Percentiles rank a stretch among this genome's conserved stretches.
Evolutionary conservation across 73 alveolate species (phyloP).

Genomic region (Stentor roeselii): DNA sequence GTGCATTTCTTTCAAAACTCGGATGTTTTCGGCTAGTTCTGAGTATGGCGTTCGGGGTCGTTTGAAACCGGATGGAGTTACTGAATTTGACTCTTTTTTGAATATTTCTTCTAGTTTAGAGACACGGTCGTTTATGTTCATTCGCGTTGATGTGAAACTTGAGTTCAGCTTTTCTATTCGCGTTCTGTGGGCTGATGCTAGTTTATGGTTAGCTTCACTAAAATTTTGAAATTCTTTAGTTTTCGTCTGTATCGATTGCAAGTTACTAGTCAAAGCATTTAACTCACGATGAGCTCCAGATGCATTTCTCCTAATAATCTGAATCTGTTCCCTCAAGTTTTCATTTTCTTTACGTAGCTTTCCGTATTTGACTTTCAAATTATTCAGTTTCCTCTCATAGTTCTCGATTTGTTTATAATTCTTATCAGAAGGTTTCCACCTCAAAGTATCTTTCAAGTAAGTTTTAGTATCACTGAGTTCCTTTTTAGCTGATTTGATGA

Average conservation of each 20-base stretch:
- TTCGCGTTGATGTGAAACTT: not conserved
- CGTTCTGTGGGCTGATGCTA: not conserved
- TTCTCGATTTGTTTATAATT: not conserved
- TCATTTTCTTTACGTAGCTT: not conserved
- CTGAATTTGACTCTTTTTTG: not conserved
- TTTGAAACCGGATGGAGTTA: not conserved
- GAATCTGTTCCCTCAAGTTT: not conserved
- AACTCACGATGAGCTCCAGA: conserved; percentile 7
- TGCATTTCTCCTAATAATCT: not conserved
- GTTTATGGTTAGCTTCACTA: not conserved
- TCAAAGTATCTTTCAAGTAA: not conserved
- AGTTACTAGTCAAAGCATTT: not conserved
- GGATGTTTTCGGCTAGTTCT: not conserved
- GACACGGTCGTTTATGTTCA: not conserved
- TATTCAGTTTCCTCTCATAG: not conserved
- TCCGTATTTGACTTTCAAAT: not conserved
- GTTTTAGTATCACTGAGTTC: not conserved
- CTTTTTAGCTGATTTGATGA: not conserved
- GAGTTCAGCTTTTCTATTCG: not conserved
- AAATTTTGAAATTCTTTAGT: not conserved
- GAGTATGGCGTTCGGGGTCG: conserved; percentile 2
- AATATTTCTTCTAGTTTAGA: not conserved
- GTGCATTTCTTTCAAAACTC: not conserved
- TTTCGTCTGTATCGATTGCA: not conserved
- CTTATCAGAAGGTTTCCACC: conserved; percentile 10